A percentile compares a stretch with the other conserved stretches of the same genome.
Evolutionary conservation across 2,329 filamentous ascomycete species (phyloP).

Genomic region (Phialophora macrospora): DNA sequence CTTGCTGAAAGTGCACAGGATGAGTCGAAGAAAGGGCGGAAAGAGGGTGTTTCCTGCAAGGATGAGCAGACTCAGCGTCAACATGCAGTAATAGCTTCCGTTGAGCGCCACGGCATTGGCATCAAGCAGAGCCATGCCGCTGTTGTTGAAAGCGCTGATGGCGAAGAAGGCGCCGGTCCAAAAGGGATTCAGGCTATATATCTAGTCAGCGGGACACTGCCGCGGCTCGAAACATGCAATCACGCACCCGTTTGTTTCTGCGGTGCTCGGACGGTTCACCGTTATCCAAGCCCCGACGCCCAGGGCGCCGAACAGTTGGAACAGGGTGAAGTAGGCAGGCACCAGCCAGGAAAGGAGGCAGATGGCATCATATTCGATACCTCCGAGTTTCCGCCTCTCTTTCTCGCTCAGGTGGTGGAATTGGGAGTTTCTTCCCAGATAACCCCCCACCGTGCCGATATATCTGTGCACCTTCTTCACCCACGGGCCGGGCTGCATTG

Average conservation of each 20-base stretch:
- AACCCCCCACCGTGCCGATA: conserved; percentile 37
- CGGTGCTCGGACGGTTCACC: conserved; percentile 42
- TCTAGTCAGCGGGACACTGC: not conserved
- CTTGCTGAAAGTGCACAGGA: conserved; percentile 63
- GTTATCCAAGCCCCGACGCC: conserved; percentile 53
- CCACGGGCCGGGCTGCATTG: conserved; percentile 1
- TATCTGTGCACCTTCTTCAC: conserved; percentile 33
- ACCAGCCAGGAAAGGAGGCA: conserved; percentile 37
- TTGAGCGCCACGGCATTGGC: conserved; percentile 51
- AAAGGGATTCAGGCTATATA: conserved; percentile 49
- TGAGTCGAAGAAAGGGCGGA: conserved; percentile 61
- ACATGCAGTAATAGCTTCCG: conserved; percentile 44
- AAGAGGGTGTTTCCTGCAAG: conserved; percentile 52
- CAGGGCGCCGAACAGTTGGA: conserved; percentile 52
- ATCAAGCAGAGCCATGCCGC: conserved; percentile 55
- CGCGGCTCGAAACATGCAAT: not conserved
- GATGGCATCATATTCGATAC: conserved; percentile 51
- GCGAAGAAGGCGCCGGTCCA: conserved; percentile 51
- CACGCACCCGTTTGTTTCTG: conserved; percentile 24
- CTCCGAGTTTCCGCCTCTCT: conserved; percentile 51
- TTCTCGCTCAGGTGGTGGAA: conserved; percentile 53
- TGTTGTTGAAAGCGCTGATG: conserved; percentile 58
- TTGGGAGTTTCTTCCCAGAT: conserved; percentile 54
- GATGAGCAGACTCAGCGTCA: conserved; percentile 45
- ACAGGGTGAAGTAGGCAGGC: conserved; percentile 52